Evolutionary conservation across 192 early-diverging fungal genomes (phyloP), one percentile per base, ranked within the genome.

Genomic region (Podila epigama): DNA sequence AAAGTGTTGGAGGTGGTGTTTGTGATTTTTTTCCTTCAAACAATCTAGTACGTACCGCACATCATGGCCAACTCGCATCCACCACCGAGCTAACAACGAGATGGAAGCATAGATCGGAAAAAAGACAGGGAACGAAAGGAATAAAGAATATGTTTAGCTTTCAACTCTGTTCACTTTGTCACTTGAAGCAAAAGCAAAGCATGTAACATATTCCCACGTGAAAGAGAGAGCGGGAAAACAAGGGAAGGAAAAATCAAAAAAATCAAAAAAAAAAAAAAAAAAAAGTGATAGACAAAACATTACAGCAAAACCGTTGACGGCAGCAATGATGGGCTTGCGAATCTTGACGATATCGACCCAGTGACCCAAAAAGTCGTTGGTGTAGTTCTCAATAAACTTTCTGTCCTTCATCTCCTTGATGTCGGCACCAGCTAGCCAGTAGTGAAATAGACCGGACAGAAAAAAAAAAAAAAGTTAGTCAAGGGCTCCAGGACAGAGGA

Each of bases 11-110:
- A n/a, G n/a, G n/a, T n/a, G n/a, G n/a, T n/a, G n/a, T n/a, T n/a
- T n/a, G n/a, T n/a, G n/a, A n/a, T n/a, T n/a, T n/a, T n/a, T n/a
- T n/a, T n/a, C n/a, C n/a, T n/a, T n/a, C n/a, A n/a, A n/a, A n/a
- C n/a, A n/a, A 5, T 22, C 0, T 28, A 15, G 29, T 48, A 66
- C 71, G 32, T 77, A 77, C 73, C 93, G 82, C 93, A 95, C 95
- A 97, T 98, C 97, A 99, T 99, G 68, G 97, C 96, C 78, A 99
- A 89, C 82, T 99, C 97, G 79, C 97, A 99, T 60, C 97, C 97
- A 69, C 97, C 97, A 54, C 97, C 97, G 28, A 99, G 90, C 88
- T 92, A 51, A 5, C 51, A 40, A 9, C 28, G 18, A 16, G 16
- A 35, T 48, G 42, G 37, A 71, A 35, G 31, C 54, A 37, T 53